Percentiles rank a stretch among this genome's conserved stretches.
phyloP scores from a whole-genome alignment of 345 rosid genomes.

The Noccaea caerulescens region DNA sequence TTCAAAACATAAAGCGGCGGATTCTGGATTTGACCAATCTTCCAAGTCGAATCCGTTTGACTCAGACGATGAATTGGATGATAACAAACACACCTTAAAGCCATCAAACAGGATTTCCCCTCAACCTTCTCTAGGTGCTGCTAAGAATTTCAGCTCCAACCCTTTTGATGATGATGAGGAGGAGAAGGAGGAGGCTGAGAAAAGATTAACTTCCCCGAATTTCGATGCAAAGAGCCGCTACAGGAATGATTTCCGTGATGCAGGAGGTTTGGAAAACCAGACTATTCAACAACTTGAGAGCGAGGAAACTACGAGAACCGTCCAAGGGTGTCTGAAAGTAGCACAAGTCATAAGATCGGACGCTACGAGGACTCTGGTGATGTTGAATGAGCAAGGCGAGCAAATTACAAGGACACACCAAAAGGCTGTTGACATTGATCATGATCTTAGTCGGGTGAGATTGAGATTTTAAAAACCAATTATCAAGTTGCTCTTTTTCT shows the following conservation, averaged over 20 bases:
- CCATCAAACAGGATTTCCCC: constrained; percentile 60
- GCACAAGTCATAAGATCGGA: constrained; percentile 85
- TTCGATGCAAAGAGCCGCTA: constrained; percentile 51
- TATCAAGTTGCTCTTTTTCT: background rate
- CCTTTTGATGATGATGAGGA: constrained; percentile 53
- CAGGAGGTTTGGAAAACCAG: constrained; percentile 85
- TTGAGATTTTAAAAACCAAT: constrained; percentile 3
- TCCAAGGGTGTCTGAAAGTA: constrained; percentile 78
- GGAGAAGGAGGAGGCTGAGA: constrained; percentile 36
- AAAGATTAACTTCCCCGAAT: constrained; percentile 39
- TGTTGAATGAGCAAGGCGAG: constrained; percentile 87
- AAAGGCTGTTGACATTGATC: constrained; percentile 70
- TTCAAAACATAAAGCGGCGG: constrained; percentile 51
- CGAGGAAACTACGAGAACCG: constrained; percentile 80
- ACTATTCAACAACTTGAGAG: constrained; percentile 79
- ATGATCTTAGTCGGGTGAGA: constrained; percentile 82
- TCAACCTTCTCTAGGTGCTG: constrained; percentile 45
- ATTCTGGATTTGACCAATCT: constrained; percentile 44
- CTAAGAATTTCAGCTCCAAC: constrained; percentile 43
- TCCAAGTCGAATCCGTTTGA: constrained; percentile 78
- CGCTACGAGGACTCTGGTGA: constrained; percentile 73
- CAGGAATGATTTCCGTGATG: constrained; percentile 69
- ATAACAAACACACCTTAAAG: constrained; percentile 49
- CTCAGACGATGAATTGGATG: constrained; percentile 69
- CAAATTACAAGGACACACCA: constrained; percentile 70